Base-by-base conservation (phyloP, 139 green algal species). In the Chlorella sp. region DNA sequence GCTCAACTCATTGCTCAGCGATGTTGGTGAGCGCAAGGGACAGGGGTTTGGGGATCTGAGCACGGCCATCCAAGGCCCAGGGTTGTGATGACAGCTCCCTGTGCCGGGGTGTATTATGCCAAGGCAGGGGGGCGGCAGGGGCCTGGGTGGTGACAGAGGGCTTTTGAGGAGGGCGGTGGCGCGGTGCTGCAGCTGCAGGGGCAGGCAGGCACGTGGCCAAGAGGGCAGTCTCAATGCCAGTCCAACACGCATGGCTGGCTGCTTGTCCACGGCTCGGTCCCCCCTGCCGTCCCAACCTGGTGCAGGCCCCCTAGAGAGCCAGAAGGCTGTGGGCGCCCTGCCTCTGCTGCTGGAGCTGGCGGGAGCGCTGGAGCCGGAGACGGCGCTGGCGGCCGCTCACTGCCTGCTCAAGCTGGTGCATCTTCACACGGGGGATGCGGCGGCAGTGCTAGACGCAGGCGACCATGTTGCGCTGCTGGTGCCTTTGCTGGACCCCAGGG, bases 1-100 rank as follows among this genome's bases (percentile, higher is more conserved):
- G 36, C 94, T 91, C 48, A 37, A 61, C 32, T 76, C 91, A 0
- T 61, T 94, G n/a, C 42, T 94, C 32, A 85, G 86, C 2, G 76
- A 79, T 1, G 89, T 82, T 30, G 85, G 85, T 89, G 32, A 26
- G 83, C 16, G 76, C 9, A 3, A 19, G 18, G 34, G 22, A 9
- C 18, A 57, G 76, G 18, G 18, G 15, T 4, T 11, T 26, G 16
- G 76, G 36, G 37, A 53, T 53, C 2, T 30, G 68, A 28, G 11
- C 2, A 28, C 21, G 64, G 64, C 4, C 2, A 2, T 28, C 64
- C 22, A 30, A 32, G 64, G 64, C 64, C 19, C 3, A 28, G 64
- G 5, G 64, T 2, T 28, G 64, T 28, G 64, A 71, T 26, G 64
- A 28, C 21, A 2, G 22, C 64, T 30, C 19, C 64, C 16, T 71